Conservation (phyloP, 1,139 yeast genomes). For the Kurtzmaniella quercitrusa region DNA sequence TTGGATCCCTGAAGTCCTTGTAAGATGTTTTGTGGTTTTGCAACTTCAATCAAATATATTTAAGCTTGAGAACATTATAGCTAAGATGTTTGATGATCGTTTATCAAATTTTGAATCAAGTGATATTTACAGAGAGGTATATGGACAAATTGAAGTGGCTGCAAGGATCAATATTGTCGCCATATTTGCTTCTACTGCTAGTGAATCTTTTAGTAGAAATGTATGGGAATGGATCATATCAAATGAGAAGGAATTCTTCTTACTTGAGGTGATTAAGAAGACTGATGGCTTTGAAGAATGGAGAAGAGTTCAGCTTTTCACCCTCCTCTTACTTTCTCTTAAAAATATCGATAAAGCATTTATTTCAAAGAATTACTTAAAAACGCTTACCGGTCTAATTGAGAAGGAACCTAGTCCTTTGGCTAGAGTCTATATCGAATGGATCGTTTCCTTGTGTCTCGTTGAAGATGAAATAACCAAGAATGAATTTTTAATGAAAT, state of each 20-base stretch:
- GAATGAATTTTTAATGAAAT: slow-evolving; percentile 9
- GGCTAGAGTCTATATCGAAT: slow-evolving; percentile 70
- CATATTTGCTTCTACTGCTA: slow-evolving; percentile 32
- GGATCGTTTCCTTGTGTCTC: slow-evolving; percentile 52
- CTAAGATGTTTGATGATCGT: slow-evolving; percentile 41
- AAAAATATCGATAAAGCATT: slow-evolving; percentile 16
- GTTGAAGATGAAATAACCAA: slow-evolving; percentile 9
- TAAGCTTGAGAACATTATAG: slow-evolving; percentile 56
- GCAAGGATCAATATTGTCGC: slow-evolving; percentile 49
- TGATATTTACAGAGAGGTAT: slow-evolving; percentile 44
- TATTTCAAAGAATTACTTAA: slow-evolving; percentile 14
- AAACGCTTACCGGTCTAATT: slow-evolving; percentile 20
- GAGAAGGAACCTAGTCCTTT: slow-evolving; percentile 69
- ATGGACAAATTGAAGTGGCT: slow-evolving; percentile 59
- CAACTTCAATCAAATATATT: slow-evolving; percentile 59
- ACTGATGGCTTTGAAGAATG: slow-evolving; percentile 70
- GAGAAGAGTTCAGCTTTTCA: slow-evolving; percentile 55
- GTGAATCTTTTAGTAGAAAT: slow-evolving; percentile 29
- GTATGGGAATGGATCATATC: slow-evolving; percentile 41
- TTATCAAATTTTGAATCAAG: slow-evolving; percentile 19
- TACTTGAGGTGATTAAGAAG: slow-evolving; percentile 47
- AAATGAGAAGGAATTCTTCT: slow-evolving; percentile 34
- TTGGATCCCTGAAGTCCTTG: slow-evolving; percentile 57
- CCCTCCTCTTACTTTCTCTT: slow-evolving; percentile 42
- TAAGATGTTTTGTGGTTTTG: slow-evolving; percentile 39